Evolutionary conservation across 1,284 basidiomycete genomes (phyloP), one percentile per base, ranked within the genome.

Genomic region (Sparassis latifolia): DNA sequence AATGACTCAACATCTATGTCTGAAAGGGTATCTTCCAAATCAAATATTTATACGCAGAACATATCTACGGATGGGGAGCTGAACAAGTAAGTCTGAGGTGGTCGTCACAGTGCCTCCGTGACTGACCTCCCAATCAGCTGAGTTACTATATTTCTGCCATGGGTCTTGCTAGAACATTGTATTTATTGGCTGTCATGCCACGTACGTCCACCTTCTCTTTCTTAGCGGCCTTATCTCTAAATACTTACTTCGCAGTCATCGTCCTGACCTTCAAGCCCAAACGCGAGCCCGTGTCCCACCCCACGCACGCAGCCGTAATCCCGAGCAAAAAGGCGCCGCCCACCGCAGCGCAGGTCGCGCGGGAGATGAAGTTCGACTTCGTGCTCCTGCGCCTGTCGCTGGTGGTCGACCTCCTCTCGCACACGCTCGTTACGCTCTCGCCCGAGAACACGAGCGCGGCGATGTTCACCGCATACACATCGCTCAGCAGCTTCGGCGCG

Each of bases 281-380:
- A 35, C 50, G 61, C 6, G 45, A 49, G 27, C 53, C 32, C 12
- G 53, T 42, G 9, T 37, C 56, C 10, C 53, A 50, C 20, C 31
- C 54, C 32, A 52, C 55, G 7, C 55, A 54, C 12, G 48, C 35
- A 9, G 47, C 53, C 30, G 47, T 51, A 6, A 49, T 48, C 12
- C 40, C 52, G 27, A 56, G 57, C 37, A 62, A 66, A 58, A 68
- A 55, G 53, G 53, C 60, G 52, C 78, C 75, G 58, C 70, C 72
- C 3, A 75, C 76, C 49, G 70, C 75, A 4, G 65, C 69, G 1
- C 74, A 77, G 27, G 72, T 87, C 29, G 72, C 76, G 28, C 72
- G 71, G 31, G 85, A 85, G 59, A 86, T 89, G 60, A 67, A 70
- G 20, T 90, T 89, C 58, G 88, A 91, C 65, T 70, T 89, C 2